phyloP scores from a whole-genome alignment of 768 basidiomycete genomes.

The Brasilioporus rufonigricans region DNA sequence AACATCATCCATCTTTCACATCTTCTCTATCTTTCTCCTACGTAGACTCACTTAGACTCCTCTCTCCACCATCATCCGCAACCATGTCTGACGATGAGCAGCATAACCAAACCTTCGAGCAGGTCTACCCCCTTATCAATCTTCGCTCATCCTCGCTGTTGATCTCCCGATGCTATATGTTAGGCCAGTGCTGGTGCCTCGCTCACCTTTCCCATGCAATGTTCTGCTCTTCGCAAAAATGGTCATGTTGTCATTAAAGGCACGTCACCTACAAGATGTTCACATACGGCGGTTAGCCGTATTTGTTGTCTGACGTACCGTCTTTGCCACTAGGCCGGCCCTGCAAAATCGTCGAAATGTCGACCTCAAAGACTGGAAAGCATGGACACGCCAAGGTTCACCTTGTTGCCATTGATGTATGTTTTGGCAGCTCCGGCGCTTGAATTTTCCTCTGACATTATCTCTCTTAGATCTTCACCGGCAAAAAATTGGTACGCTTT shows the following conservation, averaged over 20 bases:
- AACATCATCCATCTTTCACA: constrained; percentile 24
- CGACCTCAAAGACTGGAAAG: constrained; percentile 99
- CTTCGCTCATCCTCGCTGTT: constrained; percentile 7
- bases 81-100: constrained; percentile 93
- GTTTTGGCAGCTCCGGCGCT: constrained; percentile 32
- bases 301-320: constrained; percentile 1
- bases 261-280: constrained; percentile 15
- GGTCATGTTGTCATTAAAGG: constrained; percentile 97
- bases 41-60: constrained; percentile 24
- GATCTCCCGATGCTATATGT: constrained; percentile 18
- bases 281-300: neutral
- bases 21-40: constrained; percentile 21
- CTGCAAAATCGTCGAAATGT: constrained; percentile 99
- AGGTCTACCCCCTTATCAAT: constrained; percentile 42
- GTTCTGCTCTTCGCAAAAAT: constrained; percentile 93
- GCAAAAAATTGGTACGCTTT: constrained; percentile 83
- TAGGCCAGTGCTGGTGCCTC: constrained; percentile 77
- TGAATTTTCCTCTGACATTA: constrained; percentile 2
- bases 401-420: constrained; percentile 92
- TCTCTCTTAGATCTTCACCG: constrained; percentile 85
- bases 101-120: constrained; percentile 87
- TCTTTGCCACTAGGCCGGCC: constrained; percentile 58
- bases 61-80: constrained; percentile 15
- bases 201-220: constrained; percentile 83
- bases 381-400: constrained; percentile 99